These are phyloP conservation scores for Macadamia tetraphylla DNA, from an alignment of 164 flowering plant genomes.

Conservation along the genomic window DNA sequence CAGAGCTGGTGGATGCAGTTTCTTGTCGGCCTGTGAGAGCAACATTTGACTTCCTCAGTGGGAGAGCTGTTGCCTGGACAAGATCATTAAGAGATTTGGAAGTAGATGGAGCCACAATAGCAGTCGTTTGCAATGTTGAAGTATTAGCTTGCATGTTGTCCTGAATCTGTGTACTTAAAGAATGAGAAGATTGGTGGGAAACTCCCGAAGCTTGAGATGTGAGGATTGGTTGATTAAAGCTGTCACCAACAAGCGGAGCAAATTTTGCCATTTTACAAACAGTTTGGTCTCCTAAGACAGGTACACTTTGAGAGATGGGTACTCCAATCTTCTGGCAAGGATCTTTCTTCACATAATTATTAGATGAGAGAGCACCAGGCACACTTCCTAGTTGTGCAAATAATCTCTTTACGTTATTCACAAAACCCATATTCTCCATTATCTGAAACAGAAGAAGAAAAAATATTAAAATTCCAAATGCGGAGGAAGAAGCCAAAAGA, in stretches of 20 bases:
- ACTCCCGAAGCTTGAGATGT: slow-evolving; percentile 20
- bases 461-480: slow-evolving; percentile 1
- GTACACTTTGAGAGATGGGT: slow-evolving; percentile 19
- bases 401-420: slow-evolving; percentile 56
- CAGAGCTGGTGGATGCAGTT: slow-evolving; percentile 26
- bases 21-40: slow-evolving; percentile 18
- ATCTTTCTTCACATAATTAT: slow-evolving; percentile 25
- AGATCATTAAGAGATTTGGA: slow-evolving; percentile 14
- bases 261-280: slow-evolving; percentile 14
- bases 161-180: slow-evolving; percentile 16
- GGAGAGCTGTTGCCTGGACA: slow-evolving; percentile 15
- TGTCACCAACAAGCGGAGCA: slow-evolving; percentile 11
- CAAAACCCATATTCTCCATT: slow-evolving; percentile 60
- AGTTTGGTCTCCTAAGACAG: slow-evolving; percentile 18
- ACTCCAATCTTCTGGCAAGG: slow-evolving; percentile 20
- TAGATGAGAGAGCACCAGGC: slow-evolving; percentile 47
- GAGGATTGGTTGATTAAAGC: slow-evolving; percentile 22
- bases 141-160: slow-evolving; percentile 17
- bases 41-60: slow-evolving; percentile 12
- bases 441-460: slow-evolving; percentile 44
- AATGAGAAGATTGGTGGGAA: slow-evolving; percentile 27
- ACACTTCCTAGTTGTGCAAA: slow-evolving; percentile 58
- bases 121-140: slow-evolving; percentile 18
- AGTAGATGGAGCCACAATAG: slow-evolving; percentile 12
- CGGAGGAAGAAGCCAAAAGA: slow-evolving; percentile 1